A percentile compares a stretch with the other conserved stretches of the same genome.
phyloP scores from a whole-genome alignment of 768 basidiomycete genomes.

The Russula brevipes region DNA sequence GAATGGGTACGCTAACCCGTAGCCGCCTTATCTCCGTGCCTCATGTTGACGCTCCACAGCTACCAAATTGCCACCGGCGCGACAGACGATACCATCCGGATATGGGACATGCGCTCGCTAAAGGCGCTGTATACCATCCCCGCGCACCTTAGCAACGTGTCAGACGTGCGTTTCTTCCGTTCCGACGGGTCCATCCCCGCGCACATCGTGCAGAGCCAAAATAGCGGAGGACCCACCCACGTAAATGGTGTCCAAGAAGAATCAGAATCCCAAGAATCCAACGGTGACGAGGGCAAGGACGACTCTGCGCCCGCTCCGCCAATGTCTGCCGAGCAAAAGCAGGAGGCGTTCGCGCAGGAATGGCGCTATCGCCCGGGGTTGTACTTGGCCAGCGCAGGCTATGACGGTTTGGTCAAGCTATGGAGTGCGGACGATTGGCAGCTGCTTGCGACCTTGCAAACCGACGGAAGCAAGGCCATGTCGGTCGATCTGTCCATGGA shows the following conservation, averaged over 20 bases:
- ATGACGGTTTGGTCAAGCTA: slow-evolving; percentile 91
- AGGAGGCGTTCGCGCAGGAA: slow-evolving; percentile 48
- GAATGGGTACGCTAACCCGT: slow-evolving; percentile 63
- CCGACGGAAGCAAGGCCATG: slow-evolving; percentile 99
- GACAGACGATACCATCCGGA: slow-evolving; percentile 94
- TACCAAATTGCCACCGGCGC: slow-evolving; percentile 97
- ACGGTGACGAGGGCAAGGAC: slow-evolving; percentile 27
- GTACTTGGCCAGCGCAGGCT: slow-evolving; percentile 90
- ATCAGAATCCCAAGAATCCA: slow-evolving; percentile 28
- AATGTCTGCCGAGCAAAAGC: slow-evolving; percentile 18
- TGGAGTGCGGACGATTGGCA: slow-evolving; percentile 99
- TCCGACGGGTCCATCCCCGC: slow-evolving; percentile 47
- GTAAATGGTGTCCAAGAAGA: slow-evolving; percentile 47
- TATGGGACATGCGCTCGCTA: slow-evolving; percentile 96
- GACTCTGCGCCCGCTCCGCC: slow-evolving; percentile 6
- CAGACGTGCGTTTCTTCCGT: slow-evolving; percentile 93
- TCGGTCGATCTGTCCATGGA: slow-evolving; percentile 87
- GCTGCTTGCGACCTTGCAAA: slow-evolving; percentile 77
- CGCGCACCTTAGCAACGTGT: slow-evolving; percentile 90
- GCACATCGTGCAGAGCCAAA: slow-evolving; percentile 28
- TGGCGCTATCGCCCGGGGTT: slow-evolving; percentile 82
- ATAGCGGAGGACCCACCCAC: slow-evolving; percentile 32
- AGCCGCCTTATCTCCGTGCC: not conserved
- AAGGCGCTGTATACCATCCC: slow-evolving; percentile 95
- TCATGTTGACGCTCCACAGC: slow-evolving; percentile 38